Evolutionary conservation across 2,329 filamentous ascomycete species (phyloP).

Genomic region (Stachybotrys echinatus): DNA sequence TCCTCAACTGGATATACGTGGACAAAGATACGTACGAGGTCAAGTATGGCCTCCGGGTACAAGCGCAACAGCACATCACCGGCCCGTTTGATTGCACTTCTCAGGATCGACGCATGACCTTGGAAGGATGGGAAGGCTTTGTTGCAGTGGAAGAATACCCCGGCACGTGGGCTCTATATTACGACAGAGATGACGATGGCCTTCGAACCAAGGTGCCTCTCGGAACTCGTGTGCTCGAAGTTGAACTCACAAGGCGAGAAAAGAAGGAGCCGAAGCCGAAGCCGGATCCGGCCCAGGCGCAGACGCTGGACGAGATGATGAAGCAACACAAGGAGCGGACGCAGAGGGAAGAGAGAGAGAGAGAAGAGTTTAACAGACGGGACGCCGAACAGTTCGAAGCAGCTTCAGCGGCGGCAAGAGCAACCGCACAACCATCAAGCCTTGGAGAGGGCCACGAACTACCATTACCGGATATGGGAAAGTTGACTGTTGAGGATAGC

Average conservation of each 20-base stretch:
- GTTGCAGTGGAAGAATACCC: constrained; percentile 36
- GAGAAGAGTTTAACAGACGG: constrained; percentile 9
- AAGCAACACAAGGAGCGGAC: constrained; percentile 19
- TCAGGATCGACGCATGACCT: constrained; percentile 43
- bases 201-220: constrained; percentile 37
- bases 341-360: constrained; percentile 13
- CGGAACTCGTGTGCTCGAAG: constrained; percentile 46
- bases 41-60: constrained; percentile 37
- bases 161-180: constrained; percentile 41
- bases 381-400: not conserved
- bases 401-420: not conserved
- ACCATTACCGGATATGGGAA: not conserved
- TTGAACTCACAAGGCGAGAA: constrained; percentile 49
- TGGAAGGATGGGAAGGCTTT: constrained; percentile 46
- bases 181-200: constrained; percentile 40
- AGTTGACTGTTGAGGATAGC: not conserved
- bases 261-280: constrained; percentile 23
- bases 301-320: constrained; percentile 21
- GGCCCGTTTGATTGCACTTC: constrained; percentile 47
- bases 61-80: constrained; percentile 36
- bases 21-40: constrained; percentile 39
- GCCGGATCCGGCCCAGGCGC: constrained; percentile 11
- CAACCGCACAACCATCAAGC: not conserved
- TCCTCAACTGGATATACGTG: constrained; percentile 46
- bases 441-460: not conserved